Percentiles rank a stretch among this genome's conserved stretches.
Conservation (phyloP, 371 early-diverging fungal genomes). For the Rhizoclosmatium hyalinum region DNA sequence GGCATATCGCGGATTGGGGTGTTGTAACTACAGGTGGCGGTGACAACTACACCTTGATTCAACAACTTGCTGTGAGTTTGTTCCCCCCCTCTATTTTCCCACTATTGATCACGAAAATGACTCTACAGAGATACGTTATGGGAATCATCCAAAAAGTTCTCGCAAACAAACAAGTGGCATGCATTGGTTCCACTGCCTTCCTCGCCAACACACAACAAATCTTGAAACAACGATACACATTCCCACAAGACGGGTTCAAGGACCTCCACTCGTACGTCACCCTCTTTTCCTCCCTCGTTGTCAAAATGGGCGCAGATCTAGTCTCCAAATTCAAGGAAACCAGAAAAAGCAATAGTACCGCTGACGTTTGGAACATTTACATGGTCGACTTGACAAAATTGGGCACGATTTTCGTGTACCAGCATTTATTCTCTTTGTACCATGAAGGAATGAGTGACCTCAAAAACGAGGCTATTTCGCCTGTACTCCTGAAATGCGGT, state of each 20-base stretch:
- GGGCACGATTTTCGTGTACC: conserved; percentile 28
- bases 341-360: conserved; percentile 10
- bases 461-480: neutral
- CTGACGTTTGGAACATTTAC: conserved; percentile 51
- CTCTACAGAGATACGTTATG: too few species aligned
- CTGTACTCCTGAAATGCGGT: conserved; percentile 27
- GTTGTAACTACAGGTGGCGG: conserved; percentile 78
- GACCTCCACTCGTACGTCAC: conserved; percentile 2
- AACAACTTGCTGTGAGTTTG: conserved; percentile 62
- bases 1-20: conserved; percentile 69
- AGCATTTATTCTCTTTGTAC: conserved; percentile 9
- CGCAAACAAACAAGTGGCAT: too few species aligned
- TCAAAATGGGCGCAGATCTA: conserved; percentile 2
- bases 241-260: too few species aligned
- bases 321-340: neutral
- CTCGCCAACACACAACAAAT: too few species aligned
- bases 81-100: too few species aligned
- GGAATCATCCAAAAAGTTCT: too few species aligned
- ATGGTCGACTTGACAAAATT: conserved; percentile 48
- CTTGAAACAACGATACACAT: too few species aligned
- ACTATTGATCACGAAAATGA: neutral
- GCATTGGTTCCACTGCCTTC: too few species aligned
- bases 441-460: neutral
- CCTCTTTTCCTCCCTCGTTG: conserved; percentile 18
- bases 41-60: conserved; percentile 72